Evolutionary conservation across 2,329 filamentous ascomycete species (phyloP).

Genomic region (Metarhizium guizhouense): DNA sequence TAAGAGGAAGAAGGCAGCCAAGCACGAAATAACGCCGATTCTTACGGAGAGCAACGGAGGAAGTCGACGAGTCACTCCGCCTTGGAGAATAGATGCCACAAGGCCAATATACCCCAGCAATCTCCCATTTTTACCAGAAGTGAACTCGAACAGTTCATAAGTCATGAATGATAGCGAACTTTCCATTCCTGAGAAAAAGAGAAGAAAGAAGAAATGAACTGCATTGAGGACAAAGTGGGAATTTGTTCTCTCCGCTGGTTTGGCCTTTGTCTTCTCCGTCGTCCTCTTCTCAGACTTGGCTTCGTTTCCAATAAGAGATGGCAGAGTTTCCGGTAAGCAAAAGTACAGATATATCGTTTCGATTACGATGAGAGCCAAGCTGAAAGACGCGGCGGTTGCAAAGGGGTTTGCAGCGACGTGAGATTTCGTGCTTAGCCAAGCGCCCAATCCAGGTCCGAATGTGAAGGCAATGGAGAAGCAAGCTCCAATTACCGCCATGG

Average conservation of each 20-base stretch:
- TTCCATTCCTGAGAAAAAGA: constrained; percentile 98
- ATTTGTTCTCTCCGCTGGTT: constrained; percentile 56
- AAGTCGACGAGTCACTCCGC: constrained; percentile 78
- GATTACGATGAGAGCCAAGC: constrained; percentile 69
- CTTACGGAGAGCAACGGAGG: constrained; percentile 74
- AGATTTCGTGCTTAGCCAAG: constrained; percentile 69
- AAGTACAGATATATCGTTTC: constrained; percentile 86
- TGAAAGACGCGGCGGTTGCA: constrained; percentile 83
- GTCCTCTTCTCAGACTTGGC: constrained; percentile 17
- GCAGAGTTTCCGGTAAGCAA: constrained; percentile 78
- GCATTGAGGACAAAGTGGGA: constrained; percentile 74
- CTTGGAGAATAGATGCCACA: constrained; percentile 85
- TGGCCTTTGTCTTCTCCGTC: constrained; percentile 13
- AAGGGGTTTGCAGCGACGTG: constrained; percentile 85
- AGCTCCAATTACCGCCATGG: constrained; percentile 92
- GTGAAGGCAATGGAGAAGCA: constrained; percentile 98
- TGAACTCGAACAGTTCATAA: constrained; percentile 82
- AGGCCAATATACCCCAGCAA: constrained; percentile 88
- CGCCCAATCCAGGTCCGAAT: constrained; percentile 86
- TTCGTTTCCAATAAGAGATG: constrained; percentile 37
- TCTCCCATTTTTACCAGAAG: constrained; percentile 69
- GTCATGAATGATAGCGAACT: constrained; percentile 97
- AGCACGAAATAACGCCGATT: constrained; percentile 67
- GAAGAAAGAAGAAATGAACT: constrained; percentile 81
- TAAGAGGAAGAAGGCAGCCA: constrained; percentile 72